Evolutionary conservation across 768 basidiomycete species (phyloP).

Genomic region (Suillus subaureus): DNA sequence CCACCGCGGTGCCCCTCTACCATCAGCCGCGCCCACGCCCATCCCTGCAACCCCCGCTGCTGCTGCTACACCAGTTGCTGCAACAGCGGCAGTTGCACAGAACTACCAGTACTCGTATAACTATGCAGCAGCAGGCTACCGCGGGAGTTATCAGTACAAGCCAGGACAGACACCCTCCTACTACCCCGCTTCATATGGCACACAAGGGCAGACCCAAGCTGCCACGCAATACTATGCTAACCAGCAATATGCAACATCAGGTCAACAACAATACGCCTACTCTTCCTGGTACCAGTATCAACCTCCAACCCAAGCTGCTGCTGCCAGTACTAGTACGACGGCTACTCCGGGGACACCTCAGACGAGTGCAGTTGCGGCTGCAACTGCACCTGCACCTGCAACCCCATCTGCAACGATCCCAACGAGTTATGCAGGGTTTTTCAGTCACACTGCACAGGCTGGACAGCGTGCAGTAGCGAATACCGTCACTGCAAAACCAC

Average conservation of each 20-base stretch:
- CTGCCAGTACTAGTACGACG: conserved; percentile 25
- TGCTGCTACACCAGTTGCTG: conserved; percentile 22
- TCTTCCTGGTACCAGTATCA: conserved; percentile 47
- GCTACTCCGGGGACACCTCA: conserved; percentile 50
- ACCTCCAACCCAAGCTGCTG: conserved; percentile 28
- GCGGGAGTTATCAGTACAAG: conserved; percentile 39
- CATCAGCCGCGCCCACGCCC: conserved; percentile 36
- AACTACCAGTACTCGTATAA: conserved; percentile 38
- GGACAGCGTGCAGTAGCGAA: conserved; percentile 58
- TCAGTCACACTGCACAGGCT: conserved; percentile 31
- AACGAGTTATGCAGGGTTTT: conserved; percentile 45
- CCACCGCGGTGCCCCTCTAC: conserved; percentile 35
- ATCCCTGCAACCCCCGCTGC: conserved; percentile 33
- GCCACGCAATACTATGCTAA: conserved; percentile 39
- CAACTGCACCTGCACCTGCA: conserved; percentile 32
- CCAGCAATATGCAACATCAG: conserved; percentile 36
- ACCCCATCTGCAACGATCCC: conserved; percentile 32
- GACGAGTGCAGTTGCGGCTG: conserved; percentile 27
- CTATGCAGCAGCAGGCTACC: conserved; percentile 37
- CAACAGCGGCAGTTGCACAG: conserved; percentile 29
- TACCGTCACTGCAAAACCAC: conserved; percentile 43
- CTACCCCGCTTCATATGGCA: conserved; percentile 31
- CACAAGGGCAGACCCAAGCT: conserved; percentile 29
- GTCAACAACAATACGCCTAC: conserved; percentile 45
- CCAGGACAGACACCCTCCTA: conserved; percentile 38